Evolutionary conservation across 140 eudicot genomes (phyloP).

Genomic region (Cichorium intybus): DNA sequence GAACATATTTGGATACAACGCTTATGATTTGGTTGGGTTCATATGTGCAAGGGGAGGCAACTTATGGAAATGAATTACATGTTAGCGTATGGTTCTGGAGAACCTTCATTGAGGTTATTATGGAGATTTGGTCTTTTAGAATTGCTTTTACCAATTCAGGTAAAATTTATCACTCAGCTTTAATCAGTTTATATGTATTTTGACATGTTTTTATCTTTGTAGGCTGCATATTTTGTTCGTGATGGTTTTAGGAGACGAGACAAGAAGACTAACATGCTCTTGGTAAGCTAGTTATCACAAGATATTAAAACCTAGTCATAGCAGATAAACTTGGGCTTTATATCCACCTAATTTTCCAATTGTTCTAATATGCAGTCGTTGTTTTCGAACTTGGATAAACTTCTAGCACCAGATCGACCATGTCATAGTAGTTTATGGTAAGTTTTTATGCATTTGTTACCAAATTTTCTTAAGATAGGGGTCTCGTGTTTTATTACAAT

Average conservation of each 20-base stretch:
- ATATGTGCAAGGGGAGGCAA: slow-evolving; percentile 63
- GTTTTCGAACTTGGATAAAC: slow-evolving; percentile 76
- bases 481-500: not conserved
- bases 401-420: slow-evolving; percentile 80
- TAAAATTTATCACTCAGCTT: slow-evolving; percentile 11
- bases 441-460: slow-evolving; percentile 12
- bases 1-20: not conserved
- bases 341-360: not conserved
- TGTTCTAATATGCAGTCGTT: slow-evolving; percentile 55
- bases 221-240: slow-evolving; percentile 88
- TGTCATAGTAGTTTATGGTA: slow-evolving; percentile 93
- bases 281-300: slow-evolving; percentile 56
- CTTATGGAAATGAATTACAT: slow-evolving; percentile 91
- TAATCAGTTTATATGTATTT: not conserved
- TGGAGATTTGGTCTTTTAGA: slow-evolving; percentile 87
- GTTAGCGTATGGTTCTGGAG: slow-evolving; percentile 96
- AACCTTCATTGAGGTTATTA: slow-evolving; percentile 74
- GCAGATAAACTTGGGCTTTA: not conserved
- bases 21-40: not conserved
- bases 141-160: slow-evolving; percentile 88
- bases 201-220: slow-evolving; percentile 22
- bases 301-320: not conserved
- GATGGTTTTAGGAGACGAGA: slow-evolving; percentile 72
- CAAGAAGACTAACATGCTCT: slow-evolving; percentile 80
- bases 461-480: too few relatives aligned